These are phyloP conservation scores for Penstemon davidsonii DNA, from an alignment of 257 asterid species.

Conservation along the genomic window DNA sequence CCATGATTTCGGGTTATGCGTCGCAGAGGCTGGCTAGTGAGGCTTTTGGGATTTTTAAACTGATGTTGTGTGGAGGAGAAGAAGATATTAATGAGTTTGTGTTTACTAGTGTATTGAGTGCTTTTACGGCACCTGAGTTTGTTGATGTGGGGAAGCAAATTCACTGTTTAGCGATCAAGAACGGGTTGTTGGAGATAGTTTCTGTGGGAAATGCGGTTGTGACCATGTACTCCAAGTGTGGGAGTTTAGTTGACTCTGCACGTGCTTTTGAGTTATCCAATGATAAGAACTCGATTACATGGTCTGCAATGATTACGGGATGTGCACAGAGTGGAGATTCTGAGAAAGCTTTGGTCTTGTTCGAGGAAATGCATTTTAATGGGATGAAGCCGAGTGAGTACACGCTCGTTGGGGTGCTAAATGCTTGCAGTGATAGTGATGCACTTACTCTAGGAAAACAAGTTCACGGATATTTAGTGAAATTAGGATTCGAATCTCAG, in stretches of 20 bases:
- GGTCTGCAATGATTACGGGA: slow-evolving; percentile 93
- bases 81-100: slow-evolving; percentile 66
- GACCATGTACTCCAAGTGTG: slow-evolving; percentile 83
- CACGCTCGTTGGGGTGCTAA: slow-evolving; percentile 84
- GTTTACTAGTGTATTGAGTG: slow-evolving; percentile 75
- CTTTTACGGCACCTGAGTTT: slow-evolving; percentile 44
- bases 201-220: slow-evolving; percentile 81
- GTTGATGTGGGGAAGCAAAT: slow-evolving; percentile 55
- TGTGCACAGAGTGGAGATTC: slow-evolving; percentile 70
- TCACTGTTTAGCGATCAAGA: slow-evolving; percentile 60
- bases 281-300: slow-evolving; percentile 64
- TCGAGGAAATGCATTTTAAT: slow-evolving; percentile 61
- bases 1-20: slow-evolving; percentile 84
- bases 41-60: slow-evolving; percentile 53
- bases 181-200: slow-evolving; percentile 41
- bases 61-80: slow-evolving; percentile 38
- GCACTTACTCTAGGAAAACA: slow-evolving; percentile 58
- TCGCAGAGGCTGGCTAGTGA: slow-evolving; percentile 46
- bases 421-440: slow-evolving; percentile 69
- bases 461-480: slow-evolving; percentile 63
- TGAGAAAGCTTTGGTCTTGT: slow-evolving; percentile 58
- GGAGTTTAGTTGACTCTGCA: slow-evolving; percentile 53
- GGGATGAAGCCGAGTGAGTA: slow-evolving; percentile 71
- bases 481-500: slow-evolving; percentile 66
- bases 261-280: slow-evolving; percentile 49